Evolutionary conservation across 345 rosid species (phyloP).

Genomic region (Gossypium turneri): DNA sequence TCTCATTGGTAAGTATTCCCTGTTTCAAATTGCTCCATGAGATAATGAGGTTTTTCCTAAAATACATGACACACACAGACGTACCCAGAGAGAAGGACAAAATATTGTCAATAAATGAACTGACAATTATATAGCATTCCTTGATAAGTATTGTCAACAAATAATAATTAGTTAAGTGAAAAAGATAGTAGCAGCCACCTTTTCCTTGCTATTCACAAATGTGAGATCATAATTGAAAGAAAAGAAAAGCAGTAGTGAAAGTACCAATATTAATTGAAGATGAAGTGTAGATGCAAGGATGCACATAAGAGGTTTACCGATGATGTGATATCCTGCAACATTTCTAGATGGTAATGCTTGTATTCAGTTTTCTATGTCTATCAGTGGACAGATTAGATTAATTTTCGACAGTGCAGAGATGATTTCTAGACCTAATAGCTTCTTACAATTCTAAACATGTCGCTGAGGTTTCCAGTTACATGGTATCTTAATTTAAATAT

Average conservation of each 20-base stretch:
- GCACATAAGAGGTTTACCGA: background rate
- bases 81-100: background rate
- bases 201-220: background rate
- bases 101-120: background rate
- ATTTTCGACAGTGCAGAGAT: background rate
- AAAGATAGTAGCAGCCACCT: background rate
- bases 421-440: background rate
- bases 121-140: background rate
- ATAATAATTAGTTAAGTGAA: background rate
- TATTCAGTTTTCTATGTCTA: background rate
- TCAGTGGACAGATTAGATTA: background rate
- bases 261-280: background rate
- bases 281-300: background rate
- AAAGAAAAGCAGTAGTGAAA: background rate
- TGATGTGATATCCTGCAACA: background rate
- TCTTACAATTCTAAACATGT: background rate
- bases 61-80: background rate
- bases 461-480: background rate
- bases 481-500: background rate
- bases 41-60: slow-evolving; percentile 18
- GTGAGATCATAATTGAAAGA: background rate
- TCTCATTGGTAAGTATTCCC: slow-evolving; percentile 99
- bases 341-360: background rate
- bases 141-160: background rate
- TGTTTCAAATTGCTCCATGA: slow-evolving; percentile 28